Base-by-base conservation (phyloP, 1,284 basidiomycete species). In the Anthracocystis setariae region DNA sequence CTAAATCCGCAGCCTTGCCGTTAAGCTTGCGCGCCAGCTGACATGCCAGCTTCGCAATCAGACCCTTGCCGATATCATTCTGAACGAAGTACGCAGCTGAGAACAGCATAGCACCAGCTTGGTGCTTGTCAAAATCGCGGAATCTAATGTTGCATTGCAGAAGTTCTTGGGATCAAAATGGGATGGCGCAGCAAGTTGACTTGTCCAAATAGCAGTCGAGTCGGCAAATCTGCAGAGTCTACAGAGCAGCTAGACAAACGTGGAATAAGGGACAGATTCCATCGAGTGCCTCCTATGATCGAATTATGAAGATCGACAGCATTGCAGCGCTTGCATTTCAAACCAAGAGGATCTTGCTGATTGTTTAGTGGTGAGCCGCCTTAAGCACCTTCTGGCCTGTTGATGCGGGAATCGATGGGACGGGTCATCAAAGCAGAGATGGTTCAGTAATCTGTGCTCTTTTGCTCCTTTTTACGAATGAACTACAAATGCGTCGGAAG, bases 311-410 rank as follows among this genome's bases (percentile, higher is more conserved):
- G 15, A 23, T 23, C 18, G 40, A 23, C 10, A 3, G 42, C 25
- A 13, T 15, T 27, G 43, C 43, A 18, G 15, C 21, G 43, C 43
- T 15, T 29, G 18, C 10, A 38, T 8, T 29, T 10, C 27, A 10
- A 29, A 23, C 24, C 29, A 21, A 29, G 38, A 12, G 10, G 2
- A 21, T 39, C n/a, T 40, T 49, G 47, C 24, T 24, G 25, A 7
- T 10, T 13, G 12, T 52, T 63, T 74, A 74, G 68, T 74, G 73
- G 60, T 74, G 73, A 27, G 67, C 58, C 40, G 53, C 68, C 58
- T 74, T 74, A 23, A 67, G 57, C 25, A 74, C 73, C 61, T 74
- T 74, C 61, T 74, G 73, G 48, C 63, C 73, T 74, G 61, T 62
- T 25, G 51, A 29, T 32, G 38, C 47, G 42, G 51, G 37, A 9